A percentile compares a stretch with the other conserved stretches of the same genome.
These are phyloP conservation scores for Akanthomyces uredinophilus DNA, from an alignment of 2,329 filamentous ascomycete species.

Conservation along the genomic window DNA sequence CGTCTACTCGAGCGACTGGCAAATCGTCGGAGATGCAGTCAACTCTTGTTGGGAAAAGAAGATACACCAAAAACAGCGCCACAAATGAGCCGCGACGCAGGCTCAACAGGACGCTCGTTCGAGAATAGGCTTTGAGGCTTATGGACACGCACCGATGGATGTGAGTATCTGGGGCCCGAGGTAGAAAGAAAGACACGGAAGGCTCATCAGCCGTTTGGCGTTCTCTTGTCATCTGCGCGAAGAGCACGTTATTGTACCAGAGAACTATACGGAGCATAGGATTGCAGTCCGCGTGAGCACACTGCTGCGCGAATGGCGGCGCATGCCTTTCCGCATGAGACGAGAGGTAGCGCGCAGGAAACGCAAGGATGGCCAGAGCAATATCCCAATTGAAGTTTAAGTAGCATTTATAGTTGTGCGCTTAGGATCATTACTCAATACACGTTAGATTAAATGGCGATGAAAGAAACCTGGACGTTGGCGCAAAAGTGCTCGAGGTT, in stretches of 20 bases:
- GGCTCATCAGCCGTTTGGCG: neutral
- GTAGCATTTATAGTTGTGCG: neutral
- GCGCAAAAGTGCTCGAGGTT: neutral
- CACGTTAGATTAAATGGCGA: neutral
- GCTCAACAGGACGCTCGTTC: neutral
- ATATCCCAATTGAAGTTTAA: neutral
- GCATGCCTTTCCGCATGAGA: neutral
- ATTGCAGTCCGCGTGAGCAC: neutral
- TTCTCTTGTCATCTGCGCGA: neutral
- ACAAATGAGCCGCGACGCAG: neutral
- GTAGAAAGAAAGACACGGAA: neutral
- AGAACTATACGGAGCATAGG: neutral
- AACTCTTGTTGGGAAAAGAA: conserved; percentile 46
- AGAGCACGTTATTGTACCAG: neutral
- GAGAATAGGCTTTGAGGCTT: neutral
- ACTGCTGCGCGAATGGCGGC: neutral
- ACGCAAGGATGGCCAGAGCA: too few relatives aligned
- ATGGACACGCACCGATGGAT: neutral
- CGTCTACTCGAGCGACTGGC: conserved; percentile 35
- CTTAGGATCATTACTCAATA: neutral
- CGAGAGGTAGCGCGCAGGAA: neutral
- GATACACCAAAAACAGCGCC: conserved; percentile 30
- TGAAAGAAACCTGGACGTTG: too few relatives aligned
- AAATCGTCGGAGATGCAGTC: conserved; percentile 40
- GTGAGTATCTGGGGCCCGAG: neutral